A percentile compares a stretch with the other conserved stretches of the same genome.
These are phyloP conservation scores for Brassica nigra DNA, from an alignment of 345 rosid species.

Conservation along the genomic window DNA sequence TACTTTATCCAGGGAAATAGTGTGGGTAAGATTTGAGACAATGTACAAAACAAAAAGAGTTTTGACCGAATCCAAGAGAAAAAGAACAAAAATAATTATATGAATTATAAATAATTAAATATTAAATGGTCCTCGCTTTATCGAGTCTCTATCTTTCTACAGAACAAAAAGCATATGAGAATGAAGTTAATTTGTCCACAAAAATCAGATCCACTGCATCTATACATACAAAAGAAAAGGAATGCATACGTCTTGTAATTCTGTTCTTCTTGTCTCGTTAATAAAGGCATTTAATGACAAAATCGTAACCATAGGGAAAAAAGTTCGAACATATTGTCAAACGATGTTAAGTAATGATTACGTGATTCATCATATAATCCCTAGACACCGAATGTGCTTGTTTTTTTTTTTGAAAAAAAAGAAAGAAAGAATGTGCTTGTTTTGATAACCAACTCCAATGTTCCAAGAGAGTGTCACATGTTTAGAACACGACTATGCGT, in stretches of 20 bases:
- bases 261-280: background rate
- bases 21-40: conserved; percentile 29
- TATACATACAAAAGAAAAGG: conserved; percentile 15
- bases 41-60: conserved; percentile 19
- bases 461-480: conserved; percentile 14
- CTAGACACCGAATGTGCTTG: conserved; percentile 21
- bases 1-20: conserved; percentile 14
- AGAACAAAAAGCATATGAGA: conserved; percentile 34
- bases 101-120: conserved; percentile 5
- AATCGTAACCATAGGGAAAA: conserved; percentile 9
- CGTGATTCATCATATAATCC: conserved; percentile 35
- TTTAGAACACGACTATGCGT: conserved; percentile 3
- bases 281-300: background rate
- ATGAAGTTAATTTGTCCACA: conserved; percentile 19
- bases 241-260: conserved; percentile 30
- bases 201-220: conserved; percentile 35
- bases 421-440: background rate
- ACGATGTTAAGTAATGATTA: conserved; percentile 27
- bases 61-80: conserved; percentile 24
- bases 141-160: conserved; percentile 26
- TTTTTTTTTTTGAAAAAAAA: too few relatives aligned
- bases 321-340: background rate
- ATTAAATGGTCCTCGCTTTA: conserved; percentile 6
- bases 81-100: background rate
- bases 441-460: conserved; percentile 13